Conservation (phyloP, 148 eudicot genomes). For the Cornus suecica region DNA sequence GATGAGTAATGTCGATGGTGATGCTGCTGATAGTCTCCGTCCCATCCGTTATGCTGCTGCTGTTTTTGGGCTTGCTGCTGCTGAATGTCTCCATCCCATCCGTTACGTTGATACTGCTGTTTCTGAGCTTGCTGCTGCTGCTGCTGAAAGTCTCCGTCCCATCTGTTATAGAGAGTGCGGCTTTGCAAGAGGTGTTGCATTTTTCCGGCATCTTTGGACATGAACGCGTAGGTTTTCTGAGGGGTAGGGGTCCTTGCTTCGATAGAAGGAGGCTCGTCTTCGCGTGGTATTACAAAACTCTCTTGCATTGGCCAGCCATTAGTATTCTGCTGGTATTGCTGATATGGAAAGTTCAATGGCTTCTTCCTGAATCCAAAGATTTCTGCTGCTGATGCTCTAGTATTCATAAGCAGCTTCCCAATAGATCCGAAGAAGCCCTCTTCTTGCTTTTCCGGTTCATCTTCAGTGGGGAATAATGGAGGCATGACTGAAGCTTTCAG, state of each 20-base stretch:
- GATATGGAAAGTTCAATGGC: conserved; percentile 30
- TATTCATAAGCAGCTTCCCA: conserved; percentile 43
- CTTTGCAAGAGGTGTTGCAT: conserved; percentile 79
- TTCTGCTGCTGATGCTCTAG: conserved; percentile 59
- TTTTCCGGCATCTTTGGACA: conserved; percentile 81
- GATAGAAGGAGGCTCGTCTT: conserved; percentile 78
- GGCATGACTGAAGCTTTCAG: conserved; percentile 50
- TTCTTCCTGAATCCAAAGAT: conserved; percentile 51
- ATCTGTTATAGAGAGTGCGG: conserved; percentile 58
- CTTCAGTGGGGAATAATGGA: conserved; percentile 72
- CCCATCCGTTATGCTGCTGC: conserved; percentile 60
- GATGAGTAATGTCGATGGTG: conserved; percentile 65
- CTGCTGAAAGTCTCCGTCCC: conserved; percentile 59
- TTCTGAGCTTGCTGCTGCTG: conserved; percentile 31
- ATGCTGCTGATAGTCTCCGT: conserved; percentile 49
- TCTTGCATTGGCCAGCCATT: conserved; percentile 76
- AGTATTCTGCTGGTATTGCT: conserved; percentile 27
- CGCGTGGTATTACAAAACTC: conserved; percentile 77
- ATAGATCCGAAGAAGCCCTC: conserved; percentile 70
- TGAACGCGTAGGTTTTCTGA: conserved; percentile 79
- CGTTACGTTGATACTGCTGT: conserved; percentile 46
- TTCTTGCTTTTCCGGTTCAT: conserved; percentile 72
- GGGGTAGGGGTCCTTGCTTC: conserved; percentile 84
- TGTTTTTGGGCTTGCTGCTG: conserved; percentile 34
- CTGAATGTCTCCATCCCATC: conserved; percentile 61